Base-by-base conservation (phyloP, 2,329 filamentous ascomycete genomes). In the Alternaria infectoria region DNA sequence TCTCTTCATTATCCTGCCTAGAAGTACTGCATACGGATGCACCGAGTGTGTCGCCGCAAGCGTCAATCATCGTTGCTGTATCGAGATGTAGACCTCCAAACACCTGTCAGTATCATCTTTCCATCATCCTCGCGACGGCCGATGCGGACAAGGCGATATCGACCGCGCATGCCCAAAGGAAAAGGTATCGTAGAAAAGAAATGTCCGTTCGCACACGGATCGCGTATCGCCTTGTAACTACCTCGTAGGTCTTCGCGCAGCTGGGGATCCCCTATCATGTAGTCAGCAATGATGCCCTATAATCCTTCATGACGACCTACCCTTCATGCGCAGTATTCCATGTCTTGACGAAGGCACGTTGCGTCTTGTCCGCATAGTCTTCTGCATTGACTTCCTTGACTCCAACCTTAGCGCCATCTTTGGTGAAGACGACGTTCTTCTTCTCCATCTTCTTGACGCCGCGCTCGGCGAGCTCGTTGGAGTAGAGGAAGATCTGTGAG, bases 391-490 rank as follows among this genome's bases (percentile, higher is more conserved):
- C 80, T 64, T 92, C 85, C 80, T 90, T 91, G 65, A 94, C 86
- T 52, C 89, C 89, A 47, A 94, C 90, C 72, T 87, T 87, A 64
- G 92, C 81, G 59, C 91, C 91, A 60, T 93, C 91, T 77, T 91
- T 92, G 43, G 89, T 90, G 79, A 93, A 91, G 44, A 88, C 84
- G 60, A 94, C 87, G 77, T 93, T 91, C 82, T 91, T 91, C 81
- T 88, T 88, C 77, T 90, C 88, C 87, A 93, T 91, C 74, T 88
- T 88, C 79, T 90, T 85, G 52, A 86, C 87, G 50, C 91, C 90
- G 62, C 87, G 85, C 63, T 87, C 83, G 64, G 87, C 86, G 71
- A 94, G 89, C 78, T 91, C 86, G 80, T 84, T 85, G 59, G 87
- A 84, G 80, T 88, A 89, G 58, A 91, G 80, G 80, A 91, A 93